These are phyloP conservation scores for Cercophora samala DNA, from an alignment of 495 filamentous ascomycete genomes.

Conservation along the genomic window DNA sequence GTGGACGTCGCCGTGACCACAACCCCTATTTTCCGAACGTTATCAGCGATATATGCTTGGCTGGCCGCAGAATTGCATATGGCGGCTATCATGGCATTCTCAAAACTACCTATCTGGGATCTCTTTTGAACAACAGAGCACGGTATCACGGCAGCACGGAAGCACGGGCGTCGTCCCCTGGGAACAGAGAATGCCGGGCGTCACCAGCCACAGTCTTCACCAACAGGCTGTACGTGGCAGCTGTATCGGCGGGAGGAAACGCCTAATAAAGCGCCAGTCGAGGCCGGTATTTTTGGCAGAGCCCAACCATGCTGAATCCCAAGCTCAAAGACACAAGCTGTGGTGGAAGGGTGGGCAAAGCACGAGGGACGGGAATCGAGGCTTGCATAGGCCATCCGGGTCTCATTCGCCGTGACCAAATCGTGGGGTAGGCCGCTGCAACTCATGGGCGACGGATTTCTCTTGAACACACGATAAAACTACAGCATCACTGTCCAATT, in stretches of 20 bases:
- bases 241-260: neutral
- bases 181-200: neutral
- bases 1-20: slow-evolving; percentile 1
- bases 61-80: neutral
- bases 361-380: neutral
- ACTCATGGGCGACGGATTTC: neutral
- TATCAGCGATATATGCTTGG: neutral
- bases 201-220: neutral
- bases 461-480: slow-evolving; percentile 3
- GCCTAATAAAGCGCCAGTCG: neutral
- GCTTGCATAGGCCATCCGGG: slow-evolving; percentile 2
- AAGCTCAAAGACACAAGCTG: neutral
- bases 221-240: slow-evolving; percentile 10
- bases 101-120: neutral
- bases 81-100: neutral
- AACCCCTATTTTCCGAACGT: neutral
- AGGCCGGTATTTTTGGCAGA: neutral
- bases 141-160: neutral
- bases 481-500: neutral
- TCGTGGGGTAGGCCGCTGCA: neutral
- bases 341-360: neutral
- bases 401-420: neutral
- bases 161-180: neutral
- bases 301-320: slow-evolving; percentile 1
- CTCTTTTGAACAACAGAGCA: slow-evolving; percentile 1